A percentile compares a stretch with the other conserved stretches of the same genome.
Evolutionary conservation across 192 early-diverging fungal genomes (phyloP).

Genomic region (Jimgerdemannia lactiflua): DNA sequence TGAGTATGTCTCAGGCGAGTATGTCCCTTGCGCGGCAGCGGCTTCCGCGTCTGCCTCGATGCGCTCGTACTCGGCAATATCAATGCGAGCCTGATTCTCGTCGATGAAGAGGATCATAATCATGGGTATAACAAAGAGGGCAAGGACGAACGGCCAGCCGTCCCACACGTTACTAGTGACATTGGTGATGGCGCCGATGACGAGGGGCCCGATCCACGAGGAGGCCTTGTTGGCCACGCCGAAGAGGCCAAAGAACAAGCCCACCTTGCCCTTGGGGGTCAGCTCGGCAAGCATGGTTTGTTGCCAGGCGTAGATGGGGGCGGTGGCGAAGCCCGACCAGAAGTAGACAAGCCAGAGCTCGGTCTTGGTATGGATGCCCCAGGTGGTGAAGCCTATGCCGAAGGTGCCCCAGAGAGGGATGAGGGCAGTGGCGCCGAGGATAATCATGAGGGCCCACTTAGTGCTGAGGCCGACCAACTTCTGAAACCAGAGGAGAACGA

Average conservation of each 20-base stretch:
- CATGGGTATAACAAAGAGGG: slow-evolving; percentile 49
- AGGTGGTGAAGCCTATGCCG: slow-evolving; percentile 46
- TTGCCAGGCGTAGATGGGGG: slow-evolving; percentile 52
- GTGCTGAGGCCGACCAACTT: slow-evolving; percentile 42
- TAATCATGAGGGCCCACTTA: slow-evolving; percentile 50
- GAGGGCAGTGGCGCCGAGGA: slow-evolving; percentile 30
- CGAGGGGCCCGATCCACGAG: slow-evolving; percentile 70
- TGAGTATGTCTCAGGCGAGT: no score
- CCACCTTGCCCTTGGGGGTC: slow-evolving; percentile 61
- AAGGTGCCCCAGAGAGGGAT: slow-evolving; percentile 64
- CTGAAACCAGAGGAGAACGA: slow-evolving; percentile 54
- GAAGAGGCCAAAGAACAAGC: slow-evolving; percentile 70
- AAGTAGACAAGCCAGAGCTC: slow-evolving; percentile 60
- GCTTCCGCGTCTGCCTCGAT: not conserved
- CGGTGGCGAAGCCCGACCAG: slow-evolving; percentile 63
- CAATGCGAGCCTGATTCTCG: slow-evolving; percentile 51
- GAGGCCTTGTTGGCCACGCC: slow-evolving; percentile 71
- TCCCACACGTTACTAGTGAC: slow-evolving; percentile 49
- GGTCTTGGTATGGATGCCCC: not conserved
- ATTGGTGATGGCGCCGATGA: slow-evolving; percentile 62
- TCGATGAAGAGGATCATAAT: slow-evolving; percentile 52
- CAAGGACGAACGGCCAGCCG: slow-evolving; percentile 53
- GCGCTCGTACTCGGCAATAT: slow-evolving; percentile 36
- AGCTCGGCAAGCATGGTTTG: slow-evolving; percentile 63
- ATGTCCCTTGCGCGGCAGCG: no score